These are phyloP conservation scores for Penicillium longicatenatum DNA, from an alignment of 495 filamentous ascomycete species.

Conservation along the genomic window DNA sequence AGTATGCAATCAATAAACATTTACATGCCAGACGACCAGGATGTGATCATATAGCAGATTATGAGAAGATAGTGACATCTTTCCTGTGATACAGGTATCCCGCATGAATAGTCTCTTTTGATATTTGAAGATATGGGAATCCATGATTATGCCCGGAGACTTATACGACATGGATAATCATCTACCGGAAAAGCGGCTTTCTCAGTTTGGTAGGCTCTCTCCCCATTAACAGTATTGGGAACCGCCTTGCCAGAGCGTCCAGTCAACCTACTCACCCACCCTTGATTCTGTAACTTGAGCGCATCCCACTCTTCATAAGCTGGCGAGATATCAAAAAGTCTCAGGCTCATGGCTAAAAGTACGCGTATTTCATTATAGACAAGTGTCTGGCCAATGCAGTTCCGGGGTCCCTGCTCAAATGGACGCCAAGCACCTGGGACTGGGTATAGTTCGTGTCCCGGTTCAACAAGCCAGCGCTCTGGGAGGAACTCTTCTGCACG, in stretches of 20 bases:
- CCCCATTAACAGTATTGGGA: background rate
- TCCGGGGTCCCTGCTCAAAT: conserved; percentile 54
- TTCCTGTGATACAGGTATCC: no score
- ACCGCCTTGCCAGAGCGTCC: background rate
- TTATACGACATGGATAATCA: conserved; percentile 1
- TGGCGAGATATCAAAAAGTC: conserved; percentile 48
- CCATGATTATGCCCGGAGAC: no score
- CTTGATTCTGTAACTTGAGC: background rate
- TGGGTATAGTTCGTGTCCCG: conserved; percentile 22
- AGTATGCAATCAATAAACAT: no score
- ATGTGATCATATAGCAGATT: no score
- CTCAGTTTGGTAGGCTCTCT: conserved; percentile 6
- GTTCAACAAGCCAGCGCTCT: conserved; percentile 21
- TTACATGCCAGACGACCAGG: no score
- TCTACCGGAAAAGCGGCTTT: background rate
- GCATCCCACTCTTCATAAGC: conserved; percentile 41
- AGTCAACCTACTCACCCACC: background rate
- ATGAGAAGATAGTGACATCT: no score
- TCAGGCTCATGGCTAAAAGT: conserved; percentile 44
- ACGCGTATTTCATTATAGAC: conserved; percentile 51
- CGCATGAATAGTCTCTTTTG: no score
- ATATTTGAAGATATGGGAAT: no score
- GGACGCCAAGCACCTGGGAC: conserved; percentile 45
- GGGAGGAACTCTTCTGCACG: conserved; percentile 26
- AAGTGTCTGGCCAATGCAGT: conserved; percentile 57